Evolutionary conservation across 129 eudicot genomes (phyloP).

Genomic region (Helianthus tuberosus): DNA sequence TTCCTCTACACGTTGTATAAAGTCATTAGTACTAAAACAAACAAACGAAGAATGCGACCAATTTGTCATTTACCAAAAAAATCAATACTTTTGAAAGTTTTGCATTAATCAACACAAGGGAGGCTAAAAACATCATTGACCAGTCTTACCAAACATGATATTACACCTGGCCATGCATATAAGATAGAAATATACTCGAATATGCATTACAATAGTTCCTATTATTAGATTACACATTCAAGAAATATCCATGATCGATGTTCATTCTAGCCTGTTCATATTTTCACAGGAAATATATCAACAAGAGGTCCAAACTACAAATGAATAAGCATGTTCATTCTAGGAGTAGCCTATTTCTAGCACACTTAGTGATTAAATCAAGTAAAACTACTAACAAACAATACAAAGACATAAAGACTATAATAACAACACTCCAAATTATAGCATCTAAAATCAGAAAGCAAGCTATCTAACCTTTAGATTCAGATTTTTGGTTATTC

Average conservation of each 20-base stretch:
- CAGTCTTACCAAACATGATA: not conserved
- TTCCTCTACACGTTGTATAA: conserved; percentile 52
- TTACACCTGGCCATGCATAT: not conserved
- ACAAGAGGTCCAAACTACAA: conserved; percentile 19
- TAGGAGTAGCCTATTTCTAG: conserved; percentile 1
- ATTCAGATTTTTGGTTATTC: conserved; percentile 72
- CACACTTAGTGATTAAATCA: not conserved
- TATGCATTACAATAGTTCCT: not conserved
- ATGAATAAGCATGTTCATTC: not conserved
- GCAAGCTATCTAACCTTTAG: conserved; percentile 61
- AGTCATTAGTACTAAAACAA: not conserved
- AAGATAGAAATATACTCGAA: not conserved
- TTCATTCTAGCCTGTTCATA: too few species aligned
- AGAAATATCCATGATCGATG: conserved; percentile 13
- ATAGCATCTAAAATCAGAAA: conserved; percentile 14
- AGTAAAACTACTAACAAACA: not conserved
- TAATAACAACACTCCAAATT: conserved; percentile 1
- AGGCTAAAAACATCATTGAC: not conserved
- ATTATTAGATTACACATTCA: not conserved
- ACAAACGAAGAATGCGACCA: not conserved
- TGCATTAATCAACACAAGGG: conserved; percentile 5
- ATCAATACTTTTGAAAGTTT: not conserved
- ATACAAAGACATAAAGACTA: conserved; percentile 1
- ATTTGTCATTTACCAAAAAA: conserved; percentile 6
- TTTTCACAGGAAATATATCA: not conserved